Conservation (phyloP, 2,329 filamentous ascomycete species). For the Talaromyces sp. region DNA sequence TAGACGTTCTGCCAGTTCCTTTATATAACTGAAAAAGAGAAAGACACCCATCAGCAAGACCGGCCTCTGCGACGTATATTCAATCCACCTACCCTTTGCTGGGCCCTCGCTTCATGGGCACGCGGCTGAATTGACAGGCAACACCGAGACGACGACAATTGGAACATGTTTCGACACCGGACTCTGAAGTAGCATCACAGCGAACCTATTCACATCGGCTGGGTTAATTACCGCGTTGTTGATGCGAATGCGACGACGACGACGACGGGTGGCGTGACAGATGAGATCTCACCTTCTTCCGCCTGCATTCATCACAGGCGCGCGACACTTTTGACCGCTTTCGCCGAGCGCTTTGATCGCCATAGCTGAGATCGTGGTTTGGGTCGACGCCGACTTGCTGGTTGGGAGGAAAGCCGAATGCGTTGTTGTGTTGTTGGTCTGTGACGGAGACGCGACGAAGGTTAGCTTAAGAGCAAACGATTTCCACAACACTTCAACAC, state of each 20-base stretch:
- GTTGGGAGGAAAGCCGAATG: conserved; percentile 38
- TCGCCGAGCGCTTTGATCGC: conserved; percentile 59
- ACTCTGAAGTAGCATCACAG: conserved; percentile 74
- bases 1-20: conserved; percentile 80
- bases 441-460: conserved; percentile 32
- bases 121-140: conserved; percentile 77
- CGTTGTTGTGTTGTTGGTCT: conserved; percentile 36
- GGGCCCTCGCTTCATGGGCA: conserved; percentile 81
- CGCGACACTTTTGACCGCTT: conserved; percentile 83
- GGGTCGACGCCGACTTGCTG: conserved; percentile 41
- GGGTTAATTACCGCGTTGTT: background rate
- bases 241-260: background rate
- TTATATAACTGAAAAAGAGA: conserved; percentile 64
- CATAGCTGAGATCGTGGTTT: conserved; percentile 45
- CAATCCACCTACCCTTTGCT: conserved; percentile 66
- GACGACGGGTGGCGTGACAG: conserved; percentile 10
- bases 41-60: conserved; percentile 16
- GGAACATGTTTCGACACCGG: conserved; percentile 67
- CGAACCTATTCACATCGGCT: conserved; percentile 52
- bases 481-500: conserved; percentile 26
- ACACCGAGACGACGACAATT: conserved; percentile 73
- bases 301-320: conserved; percentile 81
- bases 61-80: background rate
- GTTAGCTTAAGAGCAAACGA: conserved; percentile 27
- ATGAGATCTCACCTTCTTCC: conserved; percentile 59